Evolutionary conservation across 2,329 filamentous ascomycete genomes (phyloP).

Genomic region (Fusarium pseudoanthophilum): DNA sequence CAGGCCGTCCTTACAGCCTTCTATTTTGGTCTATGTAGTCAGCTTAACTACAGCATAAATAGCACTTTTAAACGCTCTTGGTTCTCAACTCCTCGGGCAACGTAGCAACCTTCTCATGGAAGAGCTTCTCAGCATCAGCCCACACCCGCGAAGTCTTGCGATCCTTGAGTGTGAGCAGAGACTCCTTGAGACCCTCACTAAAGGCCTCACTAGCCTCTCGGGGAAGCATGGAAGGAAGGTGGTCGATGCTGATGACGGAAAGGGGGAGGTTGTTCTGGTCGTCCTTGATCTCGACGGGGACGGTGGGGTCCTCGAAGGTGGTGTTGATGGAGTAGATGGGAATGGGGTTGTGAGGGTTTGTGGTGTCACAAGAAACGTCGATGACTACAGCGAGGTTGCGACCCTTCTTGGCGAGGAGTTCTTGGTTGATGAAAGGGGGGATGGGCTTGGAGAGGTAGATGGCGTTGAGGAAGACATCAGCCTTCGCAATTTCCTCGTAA

Average conservation of each 20-base stretch:
- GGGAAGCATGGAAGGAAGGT: slow-evolving; percentile 84
- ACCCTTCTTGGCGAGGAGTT: slow-evolving; percentile 70
- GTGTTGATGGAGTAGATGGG: slow-evolving; percentile 88
- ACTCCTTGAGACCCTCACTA: slow-evolving; percentile 80
- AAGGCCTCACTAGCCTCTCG: slow-evolving; percentile 90
- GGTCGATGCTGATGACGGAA: slow-evolving; percentile 88
- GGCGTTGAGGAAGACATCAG: slow-evolving; percentile 80
- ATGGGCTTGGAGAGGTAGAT: slow-evolving; percentile 79
- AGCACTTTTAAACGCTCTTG: slow-evolving; percentile 37
- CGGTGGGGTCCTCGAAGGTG: slow-evolving; percentile 88
- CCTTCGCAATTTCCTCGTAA: slow-evolving; percentile 80
- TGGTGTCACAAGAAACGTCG: slow-evolving; percentile 81
- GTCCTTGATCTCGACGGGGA: slow-evolving; percentile 73
- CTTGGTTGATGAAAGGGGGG: slow-evolving; percentile 80
- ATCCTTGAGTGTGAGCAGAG: slow-evolving; percentile 80
- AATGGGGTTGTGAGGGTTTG: slow-evolving; percentile 75
- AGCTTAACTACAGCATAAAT: slow-evolving; percentile 8
- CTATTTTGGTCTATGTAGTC: slow-evolving; percentile 30
- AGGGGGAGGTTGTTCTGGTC: slow-evolving; percentile 65
- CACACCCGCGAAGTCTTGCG: slow-evolving; percentile 80
- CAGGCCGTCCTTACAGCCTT: slow-evolving; percentile 13
- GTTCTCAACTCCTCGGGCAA: slow-evolving; percentile 39
- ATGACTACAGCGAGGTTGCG: slow-evolving; percentile 84
- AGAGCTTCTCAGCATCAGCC: slow-evolving; percentile 85
- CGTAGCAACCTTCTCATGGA: slow-evolving; percentile 77